Evolutionary conservation across 495 filamentous ascomycete genomes (phyloP), one percentile per base, ranked within the genome.

Genomic region (Echria macrotheca): DNA sequence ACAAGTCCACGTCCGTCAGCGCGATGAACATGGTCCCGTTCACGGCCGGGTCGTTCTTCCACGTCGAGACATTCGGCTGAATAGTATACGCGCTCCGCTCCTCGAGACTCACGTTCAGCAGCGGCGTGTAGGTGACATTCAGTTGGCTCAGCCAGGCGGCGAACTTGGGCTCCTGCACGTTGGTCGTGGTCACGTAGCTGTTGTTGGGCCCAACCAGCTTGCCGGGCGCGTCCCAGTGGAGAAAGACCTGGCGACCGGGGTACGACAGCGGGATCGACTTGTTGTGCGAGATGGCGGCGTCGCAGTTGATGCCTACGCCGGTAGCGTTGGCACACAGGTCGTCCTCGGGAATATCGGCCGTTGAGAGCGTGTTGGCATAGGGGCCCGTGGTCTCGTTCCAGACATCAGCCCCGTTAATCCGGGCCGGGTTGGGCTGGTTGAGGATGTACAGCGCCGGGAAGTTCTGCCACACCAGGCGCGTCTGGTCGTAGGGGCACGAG

Each of bases 381-480:
- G 67, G 54, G 21, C 76, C 78, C 3, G 72, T 70, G 2, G 71
- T 74, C 65, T 84, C 84, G 48, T 75, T 72, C 49, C 70, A 70
- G 15, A 68, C 74, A 26, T 72, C 73, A 44, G 72, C 64, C 19
- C 77, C 77, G 47, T 81, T 79, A n/a, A 75, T 61, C 11, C 78
- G 78, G 49, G 77, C 76, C 29, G 81, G 75, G 65, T 88, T 91
- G 5, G 86, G 82, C 56, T 91, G 81, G 69, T 94, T 91, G 38
- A 84, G n/a, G 67, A 94, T 79, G 50, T n/a, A n/a, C n/a, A 94
- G 73, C 0, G 74, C 75, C 0, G 89, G 89, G 74, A 90, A 94
- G 68, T 95, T 95, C 63, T 94, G 85, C 88, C 89, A 94, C 6
- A 81, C 72, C 31, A 95, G 70, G 5, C 85, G 78, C 4, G 87